A percentile compares a stretch with the other conserved stretches of the same genome.
Conservation (phyloP, 1,139 yeast genomes). For the Candida smagusa region DNA sequence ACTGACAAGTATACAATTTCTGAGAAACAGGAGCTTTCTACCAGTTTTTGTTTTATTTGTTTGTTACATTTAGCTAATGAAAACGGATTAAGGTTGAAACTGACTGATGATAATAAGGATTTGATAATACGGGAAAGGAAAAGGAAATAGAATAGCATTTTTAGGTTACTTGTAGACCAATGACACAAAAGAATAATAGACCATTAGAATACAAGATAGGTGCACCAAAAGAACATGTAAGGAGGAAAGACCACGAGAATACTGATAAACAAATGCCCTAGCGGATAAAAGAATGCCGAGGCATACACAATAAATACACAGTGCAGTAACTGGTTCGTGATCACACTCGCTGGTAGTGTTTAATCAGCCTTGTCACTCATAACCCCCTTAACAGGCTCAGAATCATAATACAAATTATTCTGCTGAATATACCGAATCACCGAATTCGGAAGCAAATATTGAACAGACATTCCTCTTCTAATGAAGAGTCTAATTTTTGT, state of each 20-base stretch:
- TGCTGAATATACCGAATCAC: conserved; percentile 95
- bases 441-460: conserved; percentile 87
- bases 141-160: too few species aligned
- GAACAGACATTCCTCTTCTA: conserved; percentile 95
- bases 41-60: conserved; percentile 25
- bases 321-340: background rate
- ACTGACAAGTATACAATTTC: conserved; percentile 49
- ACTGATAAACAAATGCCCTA: too few species aligned
- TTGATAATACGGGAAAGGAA: background rate
- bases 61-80: conserved; percentile 25
- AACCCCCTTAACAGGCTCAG: conserved; percentile 93
- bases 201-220: too few species aligned
- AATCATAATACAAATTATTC: conserved; percentile 79
- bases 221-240: too few species aligned
- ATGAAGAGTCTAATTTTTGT: conserved; percentile 91
- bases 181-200: too few species aligned
- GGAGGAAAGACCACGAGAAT: too few species aligned
- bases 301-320: background rate
- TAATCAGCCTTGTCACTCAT: conserved; percentile 53
- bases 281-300: too few species aligned
- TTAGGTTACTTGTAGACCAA: too few species aligned
- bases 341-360: too few species aligned
- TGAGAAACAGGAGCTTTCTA: conserved; percentile 20
- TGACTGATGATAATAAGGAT: background rate
- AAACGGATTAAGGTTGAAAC: conserved; percentile 33